Evolutionary conservation across 208 protist genomes (phyloP).

Genomic region (Acanthamoeba triangularis): DNA sequence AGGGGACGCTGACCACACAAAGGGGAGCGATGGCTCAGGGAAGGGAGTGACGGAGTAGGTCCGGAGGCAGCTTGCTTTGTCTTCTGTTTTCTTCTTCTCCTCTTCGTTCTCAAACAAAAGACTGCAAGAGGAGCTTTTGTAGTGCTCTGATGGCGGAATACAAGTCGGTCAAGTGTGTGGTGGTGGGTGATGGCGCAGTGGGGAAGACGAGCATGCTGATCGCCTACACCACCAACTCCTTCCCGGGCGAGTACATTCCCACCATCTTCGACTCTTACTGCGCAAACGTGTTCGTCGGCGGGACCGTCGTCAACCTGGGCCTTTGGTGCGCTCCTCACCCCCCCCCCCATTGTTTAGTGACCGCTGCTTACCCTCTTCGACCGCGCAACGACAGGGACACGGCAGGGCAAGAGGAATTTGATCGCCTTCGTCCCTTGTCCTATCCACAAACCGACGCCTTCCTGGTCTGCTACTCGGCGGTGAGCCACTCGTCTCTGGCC

Average conservation of each 20-base stretch:
- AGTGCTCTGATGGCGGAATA: conserved; percentile 44
- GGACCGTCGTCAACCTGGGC: not conserved
- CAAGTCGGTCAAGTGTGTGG: conserved; percentile 29
- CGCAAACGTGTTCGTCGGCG: not conserved
- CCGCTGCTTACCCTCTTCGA: not conserved
- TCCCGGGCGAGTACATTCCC: not conserved
- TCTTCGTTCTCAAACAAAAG: not conserved
- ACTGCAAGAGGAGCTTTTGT: too few relatives aligned
- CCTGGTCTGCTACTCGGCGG: conserved; percentile 85
- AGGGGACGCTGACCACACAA: too few relatives aligned
- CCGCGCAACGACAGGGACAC: not conserved
- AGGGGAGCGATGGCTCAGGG: too few relatives aligned
- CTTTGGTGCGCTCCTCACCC: not conserved
- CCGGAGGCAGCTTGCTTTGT: not conserved
- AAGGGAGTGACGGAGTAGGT: too few relatives aligned
- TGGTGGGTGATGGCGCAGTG: not conserved
- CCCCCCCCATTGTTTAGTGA: too few relatives aligned
- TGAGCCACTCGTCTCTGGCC: not conserved
- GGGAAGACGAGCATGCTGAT: conserved; percentile 22
- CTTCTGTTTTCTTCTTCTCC: not conserved
- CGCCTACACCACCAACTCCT: conserved; percentile 36
- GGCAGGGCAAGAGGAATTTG: conserved; percentile 80
- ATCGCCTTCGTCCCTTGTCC: conserved; percentile 79
- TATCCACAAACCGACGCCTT: conserved; percentile 84
- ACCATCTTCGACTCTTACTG: not conserved